phyloP scores from a whole-genome alignment of 495 filamentous ascomycete genomes.

The Xanthoparmelia taractica region DNA sequence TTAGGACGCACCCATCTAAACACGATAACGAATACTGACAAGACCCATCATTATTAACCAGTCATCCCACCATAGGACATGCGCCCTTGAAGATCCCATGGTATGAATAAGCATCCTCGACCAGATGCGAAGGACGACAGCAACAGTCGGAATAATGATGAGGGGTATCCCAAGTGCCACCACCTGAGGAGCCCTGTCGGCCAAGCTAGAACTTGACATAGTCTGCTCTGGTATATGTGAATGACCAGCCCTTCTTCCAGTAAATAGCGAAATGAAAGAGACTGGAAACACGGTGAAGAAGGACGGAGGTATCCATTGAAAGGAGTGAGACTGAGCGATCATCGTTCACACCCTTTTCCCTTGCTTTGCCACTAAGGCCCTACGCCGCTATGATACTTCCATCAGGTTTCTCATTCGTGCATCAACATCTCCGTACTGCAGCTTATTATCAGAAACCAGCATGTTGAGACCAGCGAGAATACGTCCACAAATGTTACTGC shows the following conservation, averaged over 20 bases:
- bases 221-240: not conserved
- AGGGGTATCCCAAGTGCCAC: not conserved
- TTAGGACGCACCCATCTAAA: not conserved
- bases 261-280: not conserved
- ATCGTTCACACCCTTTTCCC: not conserved
- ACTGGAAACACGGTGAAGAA: not conserved
- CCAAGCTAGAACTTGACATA: not conserved
- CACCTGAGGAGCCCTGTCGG: not conserved
- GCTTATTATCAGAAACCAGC: not conserved
- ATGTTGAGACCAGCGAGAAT: not conserved
- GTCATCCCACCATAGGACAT: constrained; percentile 15
- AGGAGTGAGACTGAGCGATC: not conserved
- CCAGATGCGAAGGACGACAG: constrained; percentile 13
- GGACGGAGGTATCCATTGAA: not conserved
- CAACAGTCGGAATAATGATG: constrained; percentile 7
- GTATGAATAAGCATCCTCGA: constrained; percentile 7
- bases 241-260: not conserved
- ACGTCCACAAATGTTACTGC: not conserved
- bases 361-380: not conserved
- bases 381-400: not conserved
- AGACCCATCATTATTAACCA: constrained; percentile 6
- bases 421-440: not conserved
- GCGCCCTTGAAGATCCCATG: constrained; percentile 2
- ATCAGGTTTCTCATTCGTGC: not conserved
- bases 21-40: constrained; percentile 1